Conservation (phyloP, 768 basidiomycete species). For the Termitomyces eurrhizus region DNA sequence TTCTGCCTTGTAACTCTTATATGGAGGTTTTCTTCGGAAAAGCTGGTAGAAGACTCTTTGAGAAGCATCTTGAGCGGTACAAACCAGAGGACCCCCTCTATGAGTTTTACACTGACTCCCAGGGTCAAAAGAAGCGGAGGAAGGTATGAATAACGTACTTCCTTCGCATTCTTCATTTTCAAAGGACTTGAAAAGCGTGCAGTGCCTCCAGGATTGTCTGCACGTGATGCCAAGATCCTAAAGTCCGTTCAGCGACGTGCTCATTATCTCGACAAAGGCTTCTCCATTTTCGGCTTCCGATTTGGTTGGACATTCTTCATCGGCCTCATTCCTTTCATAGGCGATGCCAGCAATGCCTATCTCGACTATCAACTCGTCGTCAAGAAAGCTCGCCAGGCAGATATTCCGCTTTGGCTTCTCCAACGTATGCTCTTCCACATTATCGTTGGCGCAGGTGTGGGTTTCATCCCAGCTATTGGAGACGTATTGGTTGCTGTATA, state of each 20-base stretch:
- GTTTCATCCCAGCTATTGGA: constrained; percentile 68
- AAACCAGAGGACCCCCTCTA: constrained; percentile 73
- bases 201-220: constrained; percentile 71
- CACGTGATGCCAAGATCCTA: constrained; percentile 72
- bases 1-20: neutral
- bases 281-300: constrained; percentile 71
- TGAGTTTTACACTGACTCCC: constrained; percentile 52
- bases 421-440: constrained; percentile 77
- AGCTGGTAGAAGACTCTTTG: constrained; percentile 59
- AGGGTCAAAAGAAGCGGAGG: constrained; percentile 52
- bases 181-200: constrained; percentile 42
- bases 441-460: constrained; percentile 59
- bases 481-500: constrained; percentile 73
- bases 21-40: constrained; percentile 25
- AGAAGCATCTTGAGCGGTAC: constrained; percentile 61
- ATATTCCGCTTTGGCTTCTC: constrained; percentile 63
- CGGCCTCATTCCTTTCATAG: constrained; percentile 66
- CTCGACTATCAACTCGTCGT: constrained; percentile 79
- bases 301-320: constrained; percentile 89
- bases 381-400: constrained; percentile 69
- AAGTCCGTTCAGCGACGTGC: constrained; percentile 73
- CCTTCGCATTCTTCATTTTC: neutral
- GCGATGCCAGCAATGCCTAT: constrained; percentile 56
- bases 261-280: constrained; percentile 85
- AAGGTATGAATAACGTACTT: constrained; percentile 41